Evolutionary conservation across 2,329 filamentous ascomycete species (phyloP), one percentile per base, ranked within the genome.

Genomic region (Alternaria metachromatica): DNA sequence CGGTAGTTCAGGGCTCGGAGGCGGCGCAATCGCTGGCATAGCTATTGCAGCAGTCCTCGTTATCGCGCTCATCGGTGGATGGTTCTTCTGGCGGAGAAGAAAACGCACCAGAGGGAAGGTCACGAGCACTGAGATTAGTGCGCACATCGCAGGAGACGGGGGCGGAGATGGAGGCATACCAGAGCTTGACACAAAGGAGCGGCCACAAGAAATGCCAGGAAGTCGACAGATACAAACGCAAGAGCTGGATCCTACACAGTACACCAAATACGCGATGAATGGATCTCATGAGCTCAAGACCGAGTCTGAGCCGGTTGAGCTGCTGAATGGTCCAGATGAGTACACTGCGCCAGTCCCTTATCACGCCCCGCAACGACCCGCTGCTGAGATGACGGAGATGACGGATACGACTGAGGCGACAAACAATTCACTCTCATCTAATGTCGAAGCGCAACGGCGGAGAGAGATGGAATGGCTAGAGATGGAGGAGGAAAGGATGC

Each of bases 381-480:
- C 25, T 26, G 21, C 25, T n/a, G 43, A 12, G 4, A 43, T 5
- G 10, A 20, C n/a, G 10, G 23, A 44, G 15, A 28, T 2, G 13
- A 10, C 23, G 7, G 1, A 15, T 4, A 43, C 3, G 3, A 26
- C 11, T 1, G 11, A 44, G 13, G 25, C 12, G 37, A 12, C 51
- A 6, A 20, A 18, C 7, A 25, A 18, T 15, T 23, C 23, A 6
- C 12, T 13, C 2, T 44, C 21, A 5, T 8, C 55, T 1, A 18
- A 57, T 33, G 46, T 60, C 3, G 49, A 66, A 33, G 60, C 55
- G 41, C 60, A 60, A 46, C 56, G 55, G 23, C 30, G 45, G n/a
- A 49, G 58, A 33, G 60, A 63, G 33, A 37, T 66, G 28, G 60
- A 66, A 26, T 66, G 63, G 60, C 43, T 63, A 11, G 60, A 66